Evolutionary conservation across 2,329 filamentous ascomycete species (phyloP).

Genomic region (Gliomastix tumulicola): DNA sequence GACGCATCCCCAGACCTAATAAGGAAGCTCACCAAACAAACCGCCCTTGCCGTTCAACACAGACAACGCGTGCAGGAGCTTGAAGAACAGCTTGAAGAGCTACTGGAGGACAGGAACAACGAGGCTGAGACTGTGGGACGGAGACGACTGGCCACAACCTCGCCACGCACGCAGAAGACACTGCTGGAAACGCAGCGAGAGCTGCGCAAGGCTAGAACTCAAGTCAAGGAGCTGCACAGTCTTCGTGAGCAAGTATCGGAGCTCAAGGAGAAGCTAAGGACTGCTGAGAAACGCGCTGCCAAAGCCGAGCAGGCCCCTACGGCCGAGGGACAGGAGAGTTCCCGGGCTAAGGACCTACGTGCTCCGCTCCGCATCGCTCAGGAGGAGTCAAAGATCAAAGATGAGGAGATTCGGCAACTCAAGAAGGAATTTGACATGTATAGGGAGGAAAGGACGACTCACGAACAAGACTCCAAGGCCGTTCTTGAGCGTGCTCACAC

Average conservation of each 20-base stretch:
- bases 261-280: conserved; percentile 42
- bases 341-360: conserved; percentile 27
- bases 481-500: conserved; percentile 49
- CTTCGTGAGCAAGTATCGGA: conserved; percentile 46
- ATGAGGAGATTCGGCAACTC: conserved; percentile 40
- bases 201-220: conserved; percentile 44
- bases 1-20: conserved; percentile 39
- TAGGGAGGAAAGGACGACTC: conserved; percentile 44
- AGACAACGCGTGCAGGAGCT: conserved; percentile 53
- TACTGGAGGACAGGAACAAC: conserved; percentile 25
- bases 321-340: conserved; percentile 10
- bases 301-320: conserved; percentile 28
- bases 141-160: conserved; percentile 29
- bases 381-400: conserved; percentile 37
- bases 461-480: conserved; percentile 46
- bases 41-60: conserved; percentile 50
- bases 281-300: conserved; percentile 34
- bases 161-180: conserved; percentile 43
- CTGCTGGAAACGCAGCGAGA: conserved; percentile 47
- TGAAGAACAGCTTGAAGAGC: conserved; percentile 39
- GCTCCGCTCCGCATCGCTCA: conserved; percentile 33
- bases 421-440: conserved; percentile 46
- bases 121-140: conserved; percentile 18
- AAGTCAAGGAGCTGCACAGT: conserved; percentile 43
- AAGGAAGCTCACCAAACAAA: conserved; percentile 50